Conservation (phyloP, 495 filamentous ascomycete species). For the Paragyromitra xinjiangensis region DNA sequence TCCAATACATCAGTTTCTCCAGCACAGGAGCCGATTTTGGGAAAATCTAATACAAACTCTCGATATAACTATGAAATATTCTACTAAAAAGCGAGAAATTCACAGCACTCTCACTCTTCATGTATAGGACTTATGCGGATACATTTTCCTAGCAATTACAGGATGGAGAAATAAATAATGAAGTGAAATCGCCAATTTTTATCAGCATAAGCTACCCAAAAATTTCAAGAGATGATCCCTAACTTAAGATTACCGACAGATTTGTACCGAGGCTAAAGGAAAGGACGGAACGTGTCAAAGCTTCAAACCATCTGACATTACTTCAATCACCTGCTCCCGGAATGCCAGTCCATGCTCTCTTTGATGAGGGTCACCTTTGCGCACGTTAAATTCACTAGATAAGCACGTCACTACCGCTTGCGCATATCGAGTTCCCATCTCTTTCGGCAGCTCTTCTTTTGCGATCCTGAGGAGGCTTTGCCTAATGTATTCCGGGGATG, state of each 20-base stretch:
- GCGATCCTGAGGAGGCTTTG: constrained; percentile 23
- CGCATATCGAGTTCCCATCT: constrained; percentile 25
- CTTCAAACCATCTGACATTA: constrained; percentile 4
- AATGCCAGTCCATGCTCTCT: constrained; percentile 17
- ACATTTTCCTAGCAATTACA: too few relatives aligned
- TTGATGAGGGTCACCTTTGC: constrained; percentile 3
- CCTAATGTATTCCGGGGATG: constrained; percentile 24
- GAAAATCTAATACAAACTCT: too few relatives aligned
- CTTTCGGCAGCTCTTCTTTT: constrained; percentile 16
- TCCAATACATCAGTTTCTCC: too few relatives aligned
- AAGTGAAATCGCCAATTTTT: too few relatives aligned
- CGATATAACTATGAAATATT: too few relatives aligned
- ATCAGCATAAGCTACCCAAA: too few relatives aligned
- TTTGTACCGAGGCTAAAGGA: background rate
- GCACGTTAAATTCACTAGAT: constrained; percentile 6
- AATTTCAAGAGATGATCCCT: background rate
- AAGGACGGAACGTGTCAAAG: background rate
- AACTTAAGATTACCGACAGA: background rate
- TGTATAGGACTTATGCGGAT: too few relatives aligned
- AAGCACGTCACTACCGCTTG: constrained; percentile 28
- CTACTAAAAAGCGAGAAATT: too few relatives aligned
- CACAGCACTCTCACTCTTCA: too few relatives aligned
- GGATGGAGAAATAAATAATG: too few relatives aligned
- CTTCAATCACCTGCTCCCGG: constrained; percentile 34
- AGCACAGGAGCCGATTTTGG: too few relatives aligned